These are phyloP conservation scores for Stentor coeruleus DNA, from an alignment of 73 alveolate species.

Conservation along the genomic window DNA sequence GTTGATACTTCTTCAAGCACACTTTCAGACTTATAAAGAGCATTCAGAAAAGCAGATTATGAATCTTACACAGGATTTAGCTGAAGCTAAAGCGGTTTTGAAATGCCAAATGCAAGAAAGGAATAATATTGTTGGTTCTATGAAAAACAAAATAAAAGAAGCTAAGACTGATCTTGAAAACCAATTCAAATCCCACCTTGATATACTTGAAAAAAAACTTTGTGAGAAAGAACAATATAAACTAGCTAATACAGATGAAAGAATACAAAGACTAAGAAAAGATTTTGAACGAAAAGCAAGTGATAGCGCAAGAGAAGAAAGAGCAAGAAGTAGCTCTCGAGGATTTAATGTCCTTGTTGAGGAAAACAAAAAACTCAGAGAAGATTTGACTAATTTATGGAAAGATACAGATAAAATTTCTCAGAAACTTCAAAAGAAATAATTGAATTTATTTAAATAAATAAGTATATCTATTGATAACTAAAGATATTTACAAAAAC, in stretches of 20 bases:
- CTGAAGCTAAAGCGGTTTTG: background rate
- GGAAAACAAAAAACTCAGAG: conserved; percentile 9
- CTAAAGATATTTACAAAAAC: too few species aligned
- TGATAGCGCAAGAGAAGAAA: background rate
- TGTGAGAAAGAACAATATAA: background rate
- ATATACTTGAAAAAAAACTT: background rate
- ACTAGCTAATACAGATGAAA: background rate
- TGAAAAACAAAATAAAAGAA: background rate
- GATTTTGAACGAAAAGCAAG: background rate
- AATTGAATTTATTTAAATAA: too few species aligned
- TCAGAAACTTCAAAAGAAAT: background rate
- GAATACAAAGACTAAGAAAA: background rate
- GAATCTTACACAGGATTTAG: background rate
- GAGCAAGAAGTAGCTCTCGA: background rate
- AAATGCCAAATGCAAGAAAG: background rate
- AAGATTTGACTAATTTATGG: background rate
- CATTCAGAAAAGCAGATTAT: conserved; percentile 8
- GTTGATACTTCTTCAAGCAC: conserved; percentile 3
- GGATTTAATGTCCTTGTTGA: background rate
- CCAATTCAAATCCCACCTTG: background rate
- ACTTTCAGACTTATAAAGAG: background rate
- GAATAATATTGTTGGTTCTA: background rate
- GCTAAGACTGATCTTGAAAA: background rate
- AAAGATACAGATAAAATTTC: background rate
- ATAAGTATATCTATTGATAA: too few species aligned